These are phyloP conservation scores for Bruguiera sexangula DNA, from an alignment of 345 rosid species.

Conservation along the genomic window DNA sequence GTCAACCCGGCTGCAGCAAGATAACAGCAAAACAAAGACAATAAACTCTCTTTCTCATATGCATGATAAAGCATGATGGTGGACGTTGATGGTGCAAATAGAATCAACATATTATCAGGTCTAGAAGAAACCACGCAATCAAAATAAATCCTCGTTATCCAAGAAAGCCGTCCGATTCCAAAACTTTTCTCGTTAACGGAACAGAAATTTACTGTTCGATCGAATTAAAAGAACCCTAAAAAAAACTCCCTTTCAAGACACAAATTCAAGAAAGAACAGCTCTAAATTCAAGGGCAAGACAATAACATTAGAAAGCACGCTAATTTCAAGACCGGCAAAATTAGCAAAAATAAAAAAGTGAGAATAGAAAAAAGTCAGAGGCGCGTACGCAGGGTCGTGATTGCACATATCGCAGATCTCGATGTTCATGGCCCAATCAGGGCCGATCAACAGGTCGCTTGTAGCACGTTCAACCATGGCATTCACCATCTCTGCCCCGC, in stretches of 20 bases:
- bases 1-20: not conserved
- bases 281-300: no score
- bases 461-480: conserved; percentile 98
- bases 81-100: not conserved
- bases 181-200: not conserved
- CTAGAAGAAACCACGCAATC: not conserved
- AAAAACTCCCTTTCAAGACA: not conserved
- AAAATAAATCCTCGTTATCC: not conserved
- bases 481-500: conserved; percentile 69
- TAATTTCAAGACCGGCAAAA: no score
- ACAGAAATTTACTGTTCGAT: conserved; percentile 17
- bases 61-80: not conserved
- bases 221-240: not conserved
- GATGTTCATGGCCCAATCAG: conserved; percentile 99
- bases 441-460: conserved; percentile 97
- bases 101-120: not conserved
- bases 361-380: conserved; percentile 11
- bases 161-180: not conserved
- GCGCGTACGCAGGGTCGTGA: conserved; percentile 64
- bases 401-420: conserved; percentile 99
- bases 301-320: not conserved
- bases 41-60: not conserved
- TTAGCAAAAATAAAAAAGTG: not conserved
- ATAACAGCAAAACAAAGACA: not conserved
- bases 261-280: no score